Base-by-base conservation (phyloP, 495 filamentous ascomycete genomes). In the Xylaria scruposa region DNA sequence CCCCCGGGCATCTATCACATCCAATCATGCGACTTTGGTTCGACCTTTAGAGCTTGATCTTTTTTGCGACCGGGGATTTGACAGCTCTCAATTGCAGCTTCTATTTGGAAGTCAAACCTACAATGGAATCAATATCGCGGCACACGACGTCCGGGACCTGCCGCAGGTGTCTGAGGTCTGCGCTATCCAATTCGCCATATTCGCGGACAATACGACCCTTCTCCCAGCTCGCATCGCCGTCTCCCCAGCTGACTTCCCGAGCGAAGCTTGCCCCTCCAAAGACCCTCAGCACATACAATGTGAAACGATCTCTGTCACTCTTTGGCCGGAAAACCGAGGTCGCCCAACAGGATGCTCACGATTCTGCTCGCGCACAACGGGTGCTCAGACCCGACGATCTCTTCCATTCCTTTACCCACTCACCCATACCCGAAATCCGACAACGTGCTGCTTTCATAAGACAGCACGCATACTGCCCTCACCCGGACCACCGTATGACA, bases 381-480 rank as follows among this genome's bases (percentile, higher is more conserved):
- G 83, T 96, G 46, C 86, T 97, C 58, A 84, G 87, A 73, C 86
- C 88, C 26, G 88, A 97, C 81, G 93, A 98, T 79, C 92, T 99
- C 64, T 98, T 97, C 84, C 95, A 99, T 82, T 87, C 90, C 26
- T 97, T 95, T 81, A 91, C 96, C 33, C 85, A 91, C 73, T 98
- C 96, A 4, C 96, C 97, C 15, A 90, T 92, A 29, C 90, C 92
- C 40, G 90, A 90, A 17, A 97, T 99, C 53, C 90, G 95, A 74
- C 85, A 88, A 68, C 90, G 97, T 58, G 97, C 96, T 26, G 91
- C 91, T 38, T 95, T 91, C 75, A 98, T 97, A 75, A 93, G 92
- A 75, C 91, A 94, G 73, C 92, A 97, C 81, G 94, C 94, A 6
- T 91, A 92, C 78, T 99, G 96, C 77, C 94, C 96, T 13, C 96